A percentile compares a stretch with the other conserved stretches of the same genome.
These are phyloP conservation scores for Neurospora tetrasperma DNA, from an alignment of 495 filamentous ascomycete species.

Conservation along the genomic window DNA sequence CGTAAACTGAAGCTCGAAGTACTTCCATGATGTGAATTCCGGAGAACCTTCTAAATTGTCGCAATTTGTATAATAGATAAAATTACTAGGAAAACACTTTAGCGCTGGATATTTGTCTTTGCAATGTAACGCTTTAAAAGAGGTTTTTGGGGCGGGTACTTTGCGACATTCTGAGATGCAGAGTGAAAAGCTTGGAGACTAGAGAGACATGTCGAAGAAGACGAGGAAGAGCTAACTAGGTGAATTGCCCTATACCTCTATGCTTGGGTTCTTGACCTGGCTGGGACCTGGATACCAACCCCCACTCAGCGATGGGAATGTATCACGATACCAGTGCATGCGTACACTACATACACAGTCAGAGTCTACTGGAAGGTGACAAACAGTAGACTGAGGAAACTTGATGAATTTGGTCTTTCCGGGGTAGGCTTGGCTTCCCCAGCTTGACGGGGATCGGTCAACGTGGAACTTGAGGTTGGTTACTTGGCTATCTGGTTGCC, in stretches of 20 bases:
- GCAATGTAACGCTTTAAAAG: background rate
- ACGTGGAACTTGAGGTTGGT: background rate
- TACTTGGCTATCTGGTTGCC: background rate
- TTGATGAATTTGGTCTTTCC: no score
- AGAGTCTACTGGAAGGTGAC: background rate
- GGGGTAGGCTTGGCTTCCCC: no score
- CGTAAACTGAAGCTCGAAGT: background rate
- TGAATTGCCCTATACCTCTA: no score
- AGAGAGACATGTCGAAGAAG: background rate
- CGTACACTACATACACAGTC: background rate
- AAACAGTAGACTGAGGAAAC: no score
- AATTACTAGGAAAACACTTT: background rate
- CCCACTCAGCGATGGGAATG: background rate
- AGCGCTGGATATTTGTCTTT: background rate
- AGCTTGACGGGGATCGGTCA: background rate
- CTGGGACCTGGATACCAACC: background rate
- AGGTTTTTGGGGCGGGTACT: background rate
- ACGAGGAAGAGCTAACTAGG: no score
- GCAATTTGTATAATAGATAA: background rate
- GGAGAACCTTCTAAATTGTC: background rate
- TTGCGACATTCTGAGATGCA: background rate
- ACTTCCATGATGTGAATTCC: background rate
- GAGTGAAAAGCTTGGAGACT: background rate
- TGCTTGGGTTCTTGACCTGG: no score
- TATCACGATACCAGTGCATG: background rate